phyloP scores from a whole-genome alignment of 2,329 filamentous ascomycete genomes.

The Colletotrichum caudatum region DNA sequence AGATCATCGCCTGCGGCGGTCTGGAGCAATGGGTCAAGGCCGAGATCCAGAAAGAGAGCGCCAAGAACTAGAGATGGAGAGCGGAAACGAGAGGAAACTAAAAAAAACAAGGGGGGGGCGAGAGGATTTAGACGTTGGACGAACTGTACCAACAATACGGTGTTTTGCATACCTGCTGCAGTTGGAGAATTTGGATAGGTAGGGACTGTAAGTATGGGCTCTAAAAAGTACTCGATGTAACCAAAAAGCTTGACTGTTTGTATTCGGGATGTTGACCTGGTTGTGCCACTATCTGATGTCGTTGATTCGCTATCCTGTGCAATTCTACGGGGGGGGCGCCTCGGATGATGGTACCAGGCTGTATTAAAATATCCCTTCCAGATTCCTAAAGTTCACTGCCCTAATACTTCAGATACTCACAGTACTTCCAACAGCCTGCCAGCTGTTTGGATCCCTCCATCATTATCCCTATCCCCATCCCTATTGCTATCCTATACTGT shows the following conservation, averaged over 20 bases:
- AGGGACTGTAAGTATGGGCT: conserved; percentile 10
- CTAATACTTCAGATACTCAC: too few relatives aligned
- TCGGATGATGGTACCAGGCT: too few relatives aligned
- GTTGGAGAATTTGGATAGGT: neutral
- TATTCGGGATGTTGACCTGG: neutral
- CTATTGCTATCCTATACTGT: too few relatives aligned
- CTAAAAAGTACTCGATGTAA: conserved; percentile 8
- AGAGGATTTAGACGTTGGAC: neutral
- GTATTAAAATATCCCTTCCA: too few relatives aligned
- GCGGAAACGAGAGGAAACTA: neutral
- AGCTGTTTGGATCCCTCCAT: too few relatives aligned
- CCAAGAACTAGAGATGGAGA: neutral
- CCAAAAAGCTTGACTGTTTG: too few relatives aligned
- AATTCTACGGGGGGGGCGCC: too few relatives aligned
- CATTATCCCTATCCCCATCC: too few relatives aligned
- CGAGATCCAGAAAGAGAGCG: conserved; percentile 62
- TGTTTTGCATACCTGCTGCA: conserved; percentile 23
- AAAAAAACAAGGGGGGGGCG: too few relatives aligned
- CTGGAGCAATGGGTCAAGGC: conserved; percentile 86
- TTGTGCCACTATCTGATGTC: neutral
- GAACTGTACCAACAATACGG: neutral
- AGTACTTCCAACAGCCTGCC: too few relatives aligned
- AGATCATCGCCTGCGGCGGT: conserved; percentile 82
- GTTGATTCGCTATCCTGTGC: neutral
- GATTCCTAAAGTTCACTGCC: too few relatives aligned